Percentiles rank a stretch among this genome's conserved stretches.
phyloP scores from a whole-genome alignment of 208 protist species.

The Acanthamoeba triangularis region DNA sequence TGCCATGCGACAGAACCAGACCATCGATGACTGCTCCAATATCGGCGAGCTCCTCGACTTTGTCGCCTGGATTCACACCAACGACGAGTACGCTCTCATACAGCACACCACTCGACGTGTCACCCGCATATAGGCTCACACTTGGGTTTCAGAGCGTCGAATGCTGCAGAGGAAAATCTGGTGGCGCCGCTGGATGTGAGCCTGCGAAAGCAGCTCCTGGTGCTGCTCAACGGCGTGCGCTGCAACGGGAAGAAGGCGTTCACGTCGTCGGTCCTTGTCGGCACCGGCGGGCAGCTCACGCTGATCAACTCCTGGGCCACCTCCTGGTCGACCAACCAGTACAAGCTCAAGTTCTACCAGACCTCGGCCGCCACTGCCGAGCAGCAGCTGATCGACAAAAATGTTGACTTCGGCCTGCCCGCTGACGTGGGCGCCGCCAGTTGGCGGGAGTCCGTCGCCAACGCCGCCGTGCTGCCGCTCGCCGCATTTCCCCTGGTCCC shows the following conservation, averaged over 20 bases:
- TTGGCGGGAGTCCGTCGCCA: background rate
- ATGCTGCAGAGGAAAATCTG: background rate
- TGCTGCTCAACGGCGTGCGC: background rate
- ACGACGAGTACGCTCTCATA: background rate
- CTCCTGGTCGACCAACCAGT: background rate
- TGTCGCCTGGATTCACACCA: constrained; percentile 7
- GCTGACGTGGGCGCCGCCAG: background rate
- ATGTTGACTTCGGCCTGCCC: background rate
- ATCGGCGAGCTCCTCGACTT: background rate
- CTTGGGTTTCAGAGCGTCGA: background rate
- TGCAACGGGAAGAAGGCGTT: background rate
- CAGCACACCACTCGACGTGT: no score
- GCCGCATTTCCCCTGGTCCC: background rate
- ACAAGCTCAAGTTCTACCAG: background rate
- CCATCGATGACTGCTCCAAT: background rate
- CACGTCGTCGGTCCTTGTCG: background rate
- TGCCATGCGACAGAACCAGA: background rate
- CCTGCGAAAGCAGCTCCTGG: background rate
- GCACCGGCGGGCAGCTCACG: background rate
- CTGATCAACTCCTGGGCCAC: background rate
- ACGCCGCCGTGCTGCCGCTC: background rate
- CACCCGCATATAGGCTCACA: no score
- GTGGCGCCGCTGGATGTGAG: background rate
- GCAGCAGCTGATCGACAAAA: background rate
- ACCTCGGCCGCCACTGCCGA: background rate